phyloP scores from a whole-genome alignment of 2,329 filamentous ascomycete species.

The Fusarium fujikuroi region DNA sequence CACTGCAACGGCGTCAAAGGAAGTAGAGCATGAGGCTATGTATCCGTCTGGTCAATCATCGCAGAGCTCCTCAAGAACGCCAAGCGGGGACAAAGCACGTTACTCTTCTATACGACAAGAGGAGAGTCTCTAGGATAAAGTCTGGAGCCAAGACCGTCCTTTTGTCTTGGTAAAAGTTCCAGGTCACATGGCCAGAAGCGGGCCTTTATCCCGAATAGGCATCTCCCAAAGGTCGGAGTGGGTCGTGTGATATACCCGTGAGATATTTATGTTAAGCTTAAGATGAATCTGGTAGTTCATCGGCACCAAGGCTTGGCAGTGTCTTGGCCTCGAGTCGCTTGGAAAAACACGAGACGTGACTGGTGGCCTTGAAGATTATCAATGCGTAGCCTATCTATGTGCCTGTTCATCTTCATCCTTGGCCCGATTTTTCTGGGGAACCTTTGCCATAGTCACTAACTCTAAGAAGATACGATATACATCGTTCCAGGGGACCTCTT shows the following conservation, averaged over 20 bases:
- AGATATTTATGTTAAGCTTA: constrained; percentile 5
- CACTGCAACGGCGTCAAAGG: not conserved
- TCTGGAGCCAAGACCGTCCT: not conserved
- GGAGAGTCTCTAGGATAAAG: not conserved
- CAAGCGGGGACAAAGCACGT: not conserved
- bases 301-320: not conserved
- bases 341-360: not conserved
- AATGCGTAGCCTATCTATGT: not conserved
- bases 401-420: not conserved
- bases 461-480: not conserved
- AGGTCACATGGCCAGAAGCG: not conserved
- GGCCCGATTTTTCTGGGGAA: constrained; percentile 5
- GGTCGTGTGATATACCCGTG: not conserved
- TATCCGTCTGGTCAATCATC: not conserved
- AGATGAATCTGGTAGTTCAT: constrained; percentile 12
- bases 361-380: constrained; percentile 5
- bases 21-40: not conserved
- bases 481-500: not conserved
- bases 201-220: not conserved
- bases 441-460: not conserved
- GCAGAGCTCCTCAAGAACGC: not conserved
- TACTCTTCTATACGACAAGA: not conserved
- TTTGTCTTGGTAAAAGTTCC: not conserved
- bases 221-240: not conserved
- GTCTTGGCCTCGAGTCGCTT: not conserved